Evolutionary conservation across 768 basidiomycete genomes (phyloP).

Genomic region (Krasilnikovozyma curviuscula): DNA sequence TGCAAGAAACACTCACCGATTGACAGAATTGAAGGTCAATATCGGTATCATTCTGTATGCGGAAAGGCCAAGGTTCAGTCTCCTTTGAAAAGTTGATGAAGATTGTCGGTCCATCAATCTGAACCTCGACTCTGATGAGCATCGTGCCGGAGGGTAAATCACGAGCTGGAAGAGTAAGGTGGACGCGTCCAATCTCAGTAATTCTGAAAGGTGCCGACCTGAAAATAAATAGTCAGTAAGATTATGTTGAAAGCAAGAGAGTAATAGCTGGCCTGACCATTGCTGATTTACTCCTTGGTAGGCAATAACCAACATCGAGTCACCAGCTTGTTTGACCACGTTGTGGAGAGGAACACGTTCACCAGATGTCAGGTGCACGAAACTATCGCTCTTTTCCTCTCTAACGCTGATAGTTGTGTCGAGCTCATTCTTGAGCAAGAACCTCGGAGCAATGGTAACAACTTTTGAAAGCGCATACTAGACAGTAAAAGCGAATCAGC

Average conservation of each 20-base stretch:
- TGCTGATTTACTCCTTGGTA: constrained; percentile 63
- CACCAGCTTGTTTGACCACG: constrained; percentile 36
- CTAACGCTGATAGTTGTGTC: constrained; percentile 52
- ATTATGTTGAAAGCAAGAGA: neutral
- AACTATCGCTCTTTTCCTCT: constrained; percentile 52
- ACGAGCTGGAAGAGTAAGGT: constrained; percentile 42
- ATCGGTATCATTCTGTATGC: constrained; percentile 73
- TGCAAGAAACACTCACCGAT: constrained; percentile 33
- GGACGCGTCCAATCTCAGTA: constrained; percentile 67
- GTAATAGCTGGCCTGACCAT: constrained; percentile 37
- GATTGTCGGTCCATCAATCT: constrained; percentile 68
- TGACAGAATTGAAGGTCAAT: constrained; percentile 50
- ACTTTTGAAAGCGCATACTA: constrained; percentile 84
- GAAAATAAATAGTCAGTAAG: neutral
- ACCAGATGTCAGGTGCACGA: constrained; percentile 44
- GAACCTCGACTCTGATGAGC: constrained; percentile 55
- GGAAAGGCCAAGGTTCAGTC: constrained; percentile 66
- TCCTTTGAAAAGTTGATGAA: constrained; percentile 57
- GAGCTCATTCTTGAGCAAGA: constrained; percentile 68
- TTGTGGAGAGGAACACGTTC: constrained; percentile 49
- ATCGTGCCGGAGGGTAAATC: constrained; percentile 19
- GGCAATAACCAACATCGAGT: constrained; percentile 60
- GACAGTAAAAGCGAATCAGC: neutral
- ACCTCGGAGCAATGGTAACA: constrained; percentile 75
- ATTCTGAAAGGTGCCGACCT: constrained; percentile 90